Percentiles rank a stretch among this genome's conserved stretches.
Evolutionary conservation across 371 early-diverging fungal genomes (phyloP).

Genomic region (Mucor plumbeus): DNA sequence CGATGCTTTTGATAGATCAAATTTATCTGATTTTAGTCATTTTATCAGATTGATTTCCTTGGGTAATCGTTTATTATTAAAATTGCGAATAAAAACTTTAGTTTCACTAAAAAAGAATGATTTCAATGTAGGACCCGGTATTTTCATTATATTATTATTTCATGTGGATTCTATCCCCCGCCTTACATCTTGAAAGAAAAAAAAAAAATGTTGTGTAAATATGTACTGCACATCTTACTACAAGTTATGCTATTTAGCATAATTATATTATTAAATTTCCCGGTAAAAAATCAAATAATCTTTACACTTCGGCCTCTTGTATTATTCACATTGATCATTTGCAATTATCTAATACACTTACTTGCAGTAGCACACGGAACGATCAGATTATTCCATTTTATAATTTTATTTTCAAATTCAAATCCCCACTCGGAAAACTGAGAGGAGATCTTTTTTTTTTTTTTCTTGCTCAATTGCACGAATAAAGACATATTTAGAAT

Average conservation of each 20-base stretch:
- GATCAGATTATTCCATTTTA: neutral
- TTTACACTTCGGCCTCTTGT: too few species aligned
- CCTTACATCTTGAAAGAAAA: neutral
- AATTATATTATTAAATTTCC: too few species aligned
- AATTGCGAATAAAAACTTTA: neutral
- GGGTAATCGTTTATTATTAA: neutral
- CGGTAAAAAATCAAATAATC: too few species aligned
- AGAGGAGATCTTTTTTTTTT: neutral
- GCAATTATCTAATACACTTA: neutral
- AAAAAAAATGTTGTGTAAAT: neutral
- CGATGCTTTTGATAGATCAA: constrained; percentile 8
- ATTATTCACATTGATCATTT: neutral
- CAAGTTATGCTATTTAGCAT: too few species aligned
- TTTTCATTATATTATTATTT: neutral
- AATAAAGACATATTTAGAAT: neutral
- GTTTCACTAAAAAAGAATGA: constrained; percentile 1
- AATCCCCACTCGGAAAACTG: neutral
- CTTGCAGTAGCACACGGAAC: neutral
- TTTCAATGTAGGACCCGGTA: constrained; percentile 10
- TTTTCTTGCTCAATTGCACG: neutral
- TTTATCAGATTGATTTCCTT: constrained; percentile 8
- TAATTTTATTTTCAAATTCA: neutral
- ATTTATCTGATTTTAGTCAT: constrained; percentile 15
- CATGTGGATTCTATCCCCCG: neutral
- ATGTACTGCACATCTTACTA: too few species aligned